Conservation (phyloP, 2,329 filamentous ascomycete species). For the Fusarium sp. region DNA sequence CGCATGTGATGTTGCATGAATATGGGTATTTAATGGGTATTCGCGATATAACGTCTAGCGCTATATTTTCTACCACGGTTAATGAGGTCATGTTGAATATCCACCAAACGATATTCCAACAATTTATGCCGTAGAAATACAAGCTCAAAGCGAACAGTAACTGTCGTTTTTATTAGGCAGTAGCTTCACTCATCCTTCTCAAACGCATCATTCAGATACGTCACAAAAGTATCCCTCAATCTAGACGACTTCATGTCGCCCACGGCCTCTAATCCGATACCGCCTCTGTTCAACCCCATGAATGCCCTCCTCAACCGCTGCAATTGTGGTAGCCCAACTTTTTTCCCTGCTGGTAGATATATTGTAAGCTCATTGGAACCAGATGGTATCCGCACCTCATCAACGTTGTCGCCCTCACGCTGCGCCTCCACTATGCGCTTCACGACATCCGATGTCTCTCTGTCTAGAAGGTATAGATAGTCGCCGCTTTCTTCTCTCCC, state of each 20-base stretch:
- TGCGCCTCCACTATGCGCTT: conserved; percentile 76
- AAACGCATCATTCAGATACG: conserved; percentile 74
- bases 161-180: background rate
- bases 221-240: conserved; percentile 72
- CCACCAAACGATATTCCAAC: background rate
- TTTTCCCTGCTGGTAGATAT: conserved; percentile 71
- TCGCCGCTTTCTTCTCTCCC: conserved; percentile 74
- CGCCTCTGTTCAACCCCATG: conserved; percentile 79
- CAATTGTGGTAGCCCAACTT: conserved; percentile 77
- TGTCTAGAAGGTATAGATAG: conserved; percentile 84
- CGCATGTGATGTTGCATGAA: background rate
- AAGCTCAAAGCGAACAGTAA: background rate
- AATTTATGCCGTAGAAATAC: background rate
- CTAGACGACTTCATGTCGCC: conserved; percentile 66
- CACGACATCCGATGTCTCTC: conserved; percentile 81
- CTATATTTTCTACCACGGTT: background rate
- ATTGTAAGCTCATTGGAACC: conserved; percentile 62
- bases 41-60: background rate
- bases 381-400: conserved; percentile 64
- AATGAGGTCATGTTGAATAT: background rate
- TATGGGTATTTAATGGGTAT: background rate
- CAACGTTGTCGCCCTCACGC: conserved; percentile 72
- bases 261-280: conserved; percentile 68
- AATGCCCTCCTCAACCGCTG: conserved; percentile 83
- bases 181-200: conserved; percentile 64